Conservation (phyloP, 179 eudicot genomes). For the Beta corolliflora region DNA sequence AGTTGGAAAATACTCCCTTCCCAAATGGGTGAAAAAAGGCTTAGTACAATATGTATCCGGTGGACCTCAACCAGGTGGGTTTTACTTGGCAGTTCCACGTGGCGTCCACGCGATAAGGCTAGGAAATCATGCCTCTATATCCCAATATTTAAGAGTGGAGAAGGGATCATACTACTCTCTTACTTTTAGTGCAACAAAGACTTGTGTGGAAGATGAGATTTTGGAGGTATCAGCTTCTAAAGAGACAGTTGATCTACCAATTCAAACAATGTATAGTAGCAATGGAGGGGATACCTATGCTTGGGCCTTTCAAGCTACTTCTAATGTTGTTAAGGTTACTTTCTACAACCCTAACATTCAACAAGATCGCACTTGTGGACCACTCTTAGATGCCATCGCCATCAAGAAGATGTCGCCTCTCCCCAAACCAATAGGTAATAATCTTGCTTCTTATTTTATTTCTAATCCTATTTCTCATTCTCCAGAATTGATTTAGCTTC, state of each 20-base stretch:
- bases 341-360: slow-evolving; percentile 54
- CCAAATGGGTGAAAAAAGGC: slow-evolving; percentile 51
- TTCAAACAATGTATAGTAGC: slow-evolving; percentile 48
- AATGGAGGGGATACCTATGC: slow-evolving; percentile 59
- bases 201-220: slow-evolving; percentile 55
- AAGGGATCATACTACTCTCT: slow-evolving; percentile 43
- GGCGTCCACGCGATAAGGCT: slow-evolving; percentile 52
- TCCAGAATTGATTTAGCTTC: too few relatives aligned
- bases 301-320: slow-evolving; percentile 45
- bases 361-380: slow-evolving; percentile 58
- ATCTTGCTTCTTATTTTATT: too few relatives aligned
- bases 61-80: slow-evolving; percentile 55
- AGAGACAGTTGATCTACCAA: slow-evolving; percentile 40
- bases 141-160: slow-evolving; percentile 37
- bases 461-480: too few relatives aligned
- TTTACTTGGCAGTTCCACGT: slow-evolving; percentile 45
- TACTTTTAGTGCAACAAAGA: slow-evolving; percentile 54
- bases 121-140: slow-evolving; percentile 48
- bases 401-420: slow-evolving; percentile 42
- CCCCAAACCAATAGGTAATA: slow-evolving; percentile 27
- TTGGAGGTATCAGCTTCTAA: slow-evolving; percentile 37
- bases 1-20: slow-evolving; percentile 46
- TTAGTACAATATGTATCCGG: slow-evolving; percentile 53
- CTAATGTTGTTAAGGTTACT: slow-evolving; percentile 29
- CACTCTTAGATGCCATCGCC: slow-evolving; percentile 58